These are phyloP conservation scores for Plasmodium coatneyi DNA, from an alignment of 169 alveolate species.

Conservation along the genomic window DNA sequence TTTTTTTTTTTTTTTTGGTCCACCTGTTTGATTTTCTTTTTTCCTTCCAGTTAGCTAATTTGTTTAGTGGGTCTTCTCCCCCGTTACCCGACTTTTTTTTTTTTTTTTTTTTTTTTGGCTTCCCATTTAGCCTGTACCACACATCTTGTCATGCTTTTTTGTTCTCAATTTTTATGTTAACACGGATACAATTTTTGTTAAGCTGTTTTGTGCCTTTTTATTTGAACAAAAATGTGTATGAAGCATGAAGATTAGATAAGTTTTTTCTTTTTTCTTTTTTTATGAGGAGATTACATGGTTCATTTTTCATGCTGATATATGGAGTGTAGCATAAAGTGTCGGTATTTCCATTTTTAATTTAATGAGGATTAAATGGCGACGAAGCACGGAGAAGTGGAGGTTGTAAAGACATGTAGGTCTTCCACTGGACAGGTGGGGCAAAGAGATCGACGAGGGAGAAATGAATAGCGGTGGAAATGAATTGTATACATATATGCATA, in stretches of 20 bases:
- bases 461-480: not conserved
- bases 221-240: not conserved
- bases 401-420: not conserved
- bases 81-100: not conserved
- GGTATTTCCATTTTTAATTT: not conserved
- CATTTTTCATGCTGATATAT: not conserved
- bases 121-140: not conserved
- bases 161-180: conserved; percentile 8
- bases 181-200: not conserved
- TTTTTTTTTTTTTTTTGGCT: not conserved
- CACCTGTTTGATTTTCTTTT: not conserved
- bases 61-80: not conserved
- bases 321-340: not conserved
- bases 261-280: not conserved
- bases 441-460: not conserved
- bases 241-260: not conserved
- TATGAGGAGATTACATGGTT: not conserved
- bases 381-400: not conserved
- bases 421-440: not conserved
- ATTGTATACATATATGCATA: not conserved
- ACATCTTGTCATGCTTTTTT: not conserved
- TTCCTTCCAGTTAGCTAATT: not conserved
- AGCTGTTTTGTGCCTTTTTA: conserved; percentile 10
- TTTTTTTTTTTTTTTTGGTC: not conserved
- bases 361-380: not conserved